phyloP scores from a whole-genome alignment of 306 rosid species.

The Quercus variabilis region DNA sequence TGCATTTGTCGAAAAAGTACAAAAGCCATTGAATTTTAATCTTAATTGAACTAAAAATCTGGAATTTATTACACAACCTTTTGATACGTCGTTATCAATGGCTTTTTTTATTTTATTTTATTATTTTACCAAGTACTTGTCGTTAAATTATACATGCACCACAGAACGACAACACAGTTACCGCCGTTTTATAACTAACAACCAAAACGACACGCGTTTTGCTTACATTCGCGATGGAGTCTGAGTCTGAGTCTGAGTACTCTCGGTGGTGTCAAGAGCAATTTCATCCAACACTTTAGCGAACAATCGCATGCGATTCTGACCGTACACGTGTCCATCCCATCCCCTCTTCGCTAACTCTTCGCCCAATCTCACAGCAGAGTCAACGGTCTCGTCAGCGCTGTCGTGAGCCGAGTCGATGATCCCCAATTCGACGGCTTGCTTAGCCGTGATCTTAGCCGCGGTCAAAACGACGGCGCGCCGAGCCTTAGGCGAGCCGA shows the following conservation, averaged over 20 bases:
- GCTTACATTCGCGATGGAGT: conserved; percentile 37
- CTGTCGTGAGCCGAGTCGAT: conserved; percentile 53
- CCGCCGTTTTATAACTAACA: no score
- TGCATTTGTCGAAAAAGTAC: no score
- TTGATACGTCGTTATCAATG: no score
- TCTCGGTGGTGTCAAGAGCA: neutral
- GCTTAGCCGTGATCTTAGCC: conserved; percentile 55
- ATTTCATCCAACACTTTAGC: conserved; percentile 30
- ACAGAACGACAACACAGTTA: no score
- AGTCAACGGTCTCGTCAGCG: conserved; percentile 51
- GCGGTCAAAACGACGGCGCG: conserved; percentile 57
- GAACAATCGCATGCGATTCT: conserved; percentile 42
- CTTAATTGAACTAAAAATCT: no score
- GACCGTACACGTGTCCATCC: conserved; percentile 74
- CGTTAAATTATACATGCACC: no score
- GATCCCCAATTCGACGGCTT: conserved; percentile 55
- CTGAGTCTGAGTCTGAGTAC: neutral
- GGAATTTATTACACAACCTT: no score
- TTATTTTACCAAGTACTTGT: no score
- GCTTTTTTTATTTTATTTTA: no score
- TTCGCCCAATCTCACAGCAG: conserved; percentile 45
- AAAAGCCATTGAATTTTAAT: no score
- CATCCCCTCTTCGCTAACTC: conserved; percentile 43
- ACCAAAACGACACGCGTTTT: no score
- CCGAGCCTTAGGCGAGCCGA: conserved; percentile 45